Evolutionary conservation across 495 filamentous ascomycete species (phyloP).

Genomic region (Cercophora sp.): DNA sequence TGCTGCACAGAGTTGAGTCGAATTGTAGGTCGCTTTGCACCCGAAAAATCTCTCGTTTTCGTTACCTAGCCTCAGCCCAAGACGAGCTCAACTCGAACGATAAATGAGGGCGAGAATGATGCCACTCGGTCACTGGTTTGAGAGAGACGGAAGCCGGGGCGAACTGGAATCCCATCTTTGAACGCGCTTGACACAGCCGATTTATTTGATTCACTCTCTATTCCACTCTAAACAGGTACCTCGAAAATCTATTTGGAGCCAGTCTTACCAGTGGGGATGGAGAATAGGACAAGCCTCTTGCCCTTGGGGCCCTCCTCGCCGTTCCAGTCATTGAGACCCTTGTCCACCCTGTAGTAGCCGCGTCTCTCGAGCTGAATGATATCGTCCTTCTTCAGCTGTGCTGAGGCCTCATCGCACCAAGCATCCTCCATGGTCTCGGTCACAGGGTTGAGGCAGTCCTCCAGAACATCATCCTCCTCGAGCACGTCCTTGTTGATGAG

Average conservation of each 20-base stretch:
- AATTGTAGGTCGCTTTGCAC: too few species aligned
- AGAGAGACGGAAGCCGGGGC: too few species aligned
- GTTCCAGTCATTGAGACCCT: slow-evolving; percentile 41
- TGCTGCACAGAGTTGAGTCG: too few species aligned
- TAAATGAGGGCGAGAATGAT: too few species aligned
- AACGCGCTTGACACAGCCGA: too few species aligned
- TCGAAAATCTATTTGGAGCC: slow-evolving; percentile 23
- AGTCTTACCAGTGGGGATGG: slow-evolving; percentile 61
- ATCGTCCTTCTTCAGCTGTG: slow-evolving; percentile 69
- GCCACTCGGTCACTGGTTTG: too few species aligned
- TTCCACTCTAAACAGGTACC: too few species aligned
- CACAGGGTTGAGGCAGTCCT: slow-evolving; percentile 71
- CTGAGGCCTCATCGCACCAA: slow-evolving; percentile 75
- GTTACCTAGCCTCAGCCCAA: too few species aligned
- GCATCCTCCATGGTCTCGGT: slow-evolving; percentile 75
- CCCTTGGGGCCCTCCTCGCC: slow-evolving; percentile 45
- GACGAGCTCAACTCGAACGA: too few species aligned
- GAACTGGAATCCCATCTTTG: too few species aligned
- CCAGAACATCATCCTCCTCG: slow-evolving; percentile 73
- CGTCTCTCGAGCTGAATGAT: slow-evolving; percentile 94
- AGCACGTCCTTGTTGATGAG: slow-evolving; percentile 90
- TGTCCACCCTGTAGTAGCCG: slow-evolving; percentile 82
- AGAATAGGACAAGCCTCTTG: slow-evolving; percentile 69
- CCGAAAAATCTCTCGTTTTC: too few species aligned
- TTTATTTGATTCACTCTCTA: too few species aligned